Percentiles rank a stretch among this genome's conserved stretches.
Evolutionary conservation across 768 basidiomycete species (phyloP).

Genomic region (Mycena vulgaris): DNA sequence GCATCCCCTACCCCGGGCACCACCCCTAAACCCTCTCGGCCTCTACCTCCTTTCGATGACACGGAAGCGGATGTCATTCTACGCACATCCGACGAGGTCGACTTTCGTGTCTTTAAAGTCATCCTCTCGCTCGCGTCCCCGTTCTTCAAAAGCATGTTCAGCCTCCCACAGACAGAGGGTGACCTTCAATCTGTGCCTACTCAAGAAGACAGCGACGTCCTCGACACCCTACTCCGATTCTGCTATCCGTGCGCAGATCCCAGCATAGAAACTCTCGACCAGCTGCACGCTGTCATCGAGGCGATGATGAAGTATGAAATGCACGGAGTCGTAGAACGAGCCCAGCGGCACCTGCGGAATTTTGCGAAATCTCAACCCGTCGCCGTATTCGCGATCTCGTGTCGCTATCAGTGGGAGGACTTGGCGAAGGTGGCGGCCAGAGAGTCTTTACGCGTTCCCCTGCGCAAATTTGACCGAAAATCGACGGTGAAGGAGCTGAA

Average conservation of each 20-base stretch:
- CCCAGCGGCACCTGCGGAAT: not conserved
- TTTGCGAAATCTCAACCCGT: not conserved
- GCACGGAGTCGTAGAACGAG: not conserved
- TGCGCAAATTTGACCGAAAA: not conserved
- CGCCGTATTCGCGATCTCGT: slow-evolving; percentile 8
- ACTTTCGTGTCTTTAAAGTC: slow-evolving; percentile 15
- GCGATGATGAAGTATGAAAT: slow-evolving; percentile 13
- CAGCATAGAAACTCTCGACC: not conserved
- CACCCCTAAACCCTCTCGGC: not conserved
- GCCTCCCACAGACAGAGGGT: not conserved
- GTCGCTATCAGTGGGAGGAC: not conserved
- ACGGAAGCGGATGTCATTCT: slow-evolving; percentile 6
- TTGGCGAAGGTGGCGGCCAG: not conserved
- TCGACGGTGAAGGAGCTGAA: slow-evolving; percentile 1
- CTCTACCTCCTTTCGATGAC: slow-evolving; percentile 3
- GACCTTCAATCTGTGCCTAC: not conserved
- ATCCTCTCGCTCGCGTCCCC: slow-evolving; percentile 8
- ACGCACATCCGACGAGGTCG: slow-evolving; percentile 8
- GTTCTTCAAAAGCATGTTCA: not conserved
- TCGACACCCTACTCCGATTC: slow-evolving; percentile 11
- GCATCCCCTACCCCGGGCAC: too few species aligned
- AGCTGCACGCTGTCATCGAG: slow-evolving; percentile 11
- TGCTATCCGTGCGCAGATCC: slow-evolving; percentile 13
- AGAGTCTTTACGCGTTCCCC: not conserved
- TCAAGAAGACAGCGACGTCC: not conserved